Base-by-base conservation (phyloP, 371 early-diverging fungal genomes). In the Ecytonucleospora hepatopenaei region DNA sequence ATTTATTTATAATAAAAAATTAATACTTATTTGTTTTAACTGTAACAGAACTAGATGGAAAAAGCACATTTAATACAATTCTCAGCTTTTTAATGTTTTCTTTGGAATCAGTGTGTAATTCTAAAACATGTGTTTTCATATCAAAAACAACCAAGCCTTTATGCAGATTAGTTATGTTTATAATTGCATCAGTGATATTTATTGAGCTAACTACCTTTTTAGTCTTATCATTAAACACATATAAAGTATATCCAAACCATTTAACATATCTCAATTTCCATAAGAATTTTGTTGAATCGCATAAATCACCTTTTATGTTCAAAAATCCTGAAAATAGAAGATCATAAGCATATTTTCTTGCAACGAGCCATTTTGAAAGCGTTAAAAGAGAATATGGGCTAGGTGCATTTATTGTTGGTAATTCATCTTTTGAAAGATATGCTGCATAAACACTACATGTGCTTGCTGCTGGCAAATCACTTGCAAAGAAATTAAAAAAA, bases 201-300 rank as follows among this genome's bases (percentile, higher is more conserved):
- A 71, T 30, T 23, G 48, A 51, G 0, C 66, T 64, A 48, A 69
- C 26, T 21, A 71, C 21, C 12, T 40, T 65, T 27, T 59, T 54
- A 40, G 63, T 70, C 26, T 61, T 35, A 33, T 62, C 76, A 62
- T 76, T 71, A 63, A 59, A 72, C 16, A 76, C 27, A 48, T 30
- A 65, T 17, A 76, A 54, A 28, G 32, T 59, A 54, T 69, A 72
- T 34, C 76, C 76, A 61, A 62, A 62, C 62, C 72, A 69, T 34
- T 69, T 59, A 5, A 76, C 62, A 60, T 65, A 70, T 59, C 71
- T 71, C 49, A 65, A 60, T 59, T 72, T 72, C 76, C 74, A 74
- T 32, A 71, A 48, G 33, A 54, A 59, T 26, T 61, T 67, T 23
- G 54, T 54, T 8, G 46, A 48, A 15, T 59, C 46, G 21, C 28